A percentile compares a stretch with the other conserved stretches of the same genome.
Conservation (phyloP, 208 protist genomes). For the Crithidia sp. region DNA sequence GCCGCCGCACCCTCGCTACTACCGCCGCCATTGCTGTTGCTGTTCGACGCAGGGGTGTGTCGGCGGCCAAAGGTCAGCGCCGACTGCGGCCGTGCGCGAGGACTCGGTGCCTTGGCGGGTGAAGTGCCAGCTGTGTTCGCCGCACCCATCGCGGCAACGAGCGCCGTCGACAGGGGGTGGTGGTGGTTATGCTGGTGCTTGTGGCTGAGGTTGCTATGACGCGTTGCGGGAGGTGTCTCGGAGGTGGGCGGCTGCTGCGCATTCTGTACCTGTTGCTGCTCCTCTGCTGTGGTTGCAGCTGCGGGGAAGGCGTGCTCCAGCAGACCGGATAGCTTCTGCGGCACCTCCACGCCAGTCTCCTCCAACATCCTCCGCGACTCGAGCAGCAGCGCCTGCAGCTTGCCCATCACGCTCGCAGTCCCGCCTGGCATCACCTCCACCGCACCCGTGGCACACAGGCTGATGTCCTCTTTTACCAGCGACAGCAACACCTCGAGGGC, state of each 20-base stretch:
- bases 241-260: not conserved
- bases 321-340: constrained; percentile 13
- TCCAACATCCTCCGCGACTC: constrained; percentile 45
- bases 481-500: constrained; percentile 52
- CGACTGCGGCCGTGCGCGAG: not conserved
- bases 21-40: not conserved
- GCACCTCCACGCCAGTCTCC: constrained; percentile 35
- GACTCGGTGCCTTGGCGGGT: not conserved
- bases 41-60: not conserved
- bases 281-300: not conserved
- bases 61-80: not conserved
- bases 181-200: not conserved
- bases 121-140: not conserved
- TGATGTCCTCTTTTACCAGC: constrained; percentile 60
- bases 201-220: not conserved
- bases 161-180: no score
- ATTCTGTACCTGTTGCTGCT: not conserved
- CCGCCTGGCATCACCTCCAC: constrained; percentile 38
- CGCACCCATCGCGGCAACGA: no score
- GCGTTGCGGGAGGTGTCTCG: not conserved
- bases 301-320: constrained; percentile 13
- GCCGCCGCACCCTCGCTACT: no score
- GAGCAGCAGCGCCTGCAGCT: constrained; percentile 34
- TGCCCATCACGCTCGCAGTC: constrained; percentile 15
- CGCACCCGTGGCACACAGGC: constrained; percentile 26